These are phyloP conservation scores for button mushroom (Agaricus bisporus) DNA, from an alignment of 768 basidiomycete genomes.

Conservation along the genomic window DNA sequence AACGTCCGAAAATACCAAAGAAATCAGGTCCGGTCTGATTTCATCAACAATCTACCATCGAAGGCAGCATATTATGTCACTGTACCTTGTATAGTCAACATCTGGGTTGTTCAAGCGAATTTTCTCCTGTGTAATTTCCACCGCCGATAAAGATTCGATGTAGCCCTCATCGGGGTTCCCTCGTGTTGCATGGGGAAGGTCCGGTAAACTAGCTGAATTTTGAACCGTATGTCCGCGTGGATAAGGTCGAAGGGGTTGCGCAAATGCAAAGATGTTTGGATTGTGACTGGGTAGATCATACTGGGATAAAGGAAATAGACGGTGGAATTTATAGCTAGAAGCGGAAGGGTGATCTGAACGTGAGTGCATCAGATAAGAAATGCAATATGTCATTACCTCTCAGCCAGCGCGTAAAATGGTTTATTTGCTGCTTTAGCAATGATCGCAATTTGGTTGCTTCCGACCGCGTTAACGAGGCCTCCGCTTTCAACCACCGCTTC, in stretches of 20 bases:
- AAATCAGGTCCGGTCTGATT: slow-evolving; percentile 82
- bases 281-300: slow-evolving; percentile 84
- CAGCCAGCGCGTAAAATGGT: slow-evolving; percentile 93
- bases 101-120: slow-evolving; percentile 79
- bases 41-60: slow-evolving; percentile 10
- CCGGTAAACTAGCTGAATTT: slow-evolving; percentile 9
- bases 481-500: slow-evolving; percentile 98
- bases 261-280: slow-evolving; percentile 68
- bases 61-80: not conserved
- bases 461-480: slow-evolving; percentile 86
- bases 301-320: slow-evolving; percentile 89
- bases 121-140: slow-evolving; percentile 75
- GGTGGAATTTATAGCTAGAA: slow-evolving; percentile 92
- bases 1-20: slow-evolving; percentile 90
- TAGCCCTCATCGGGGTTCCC: not conserved
- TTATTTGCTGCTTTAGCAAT: slow-evolving; percentile 92
- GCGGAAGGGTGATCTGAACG: slow-evolving; percentile 13
- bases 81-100: slow-evolving; percentile 88
- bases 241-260: slow-evolving; percentile 29
- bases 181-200: not conserved
- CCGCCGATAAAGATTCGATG: slow-evolving; percentile 21
- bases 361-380: slow-evolving; percentile 15
- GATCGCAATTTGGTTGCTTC: slow-evolving; percentile 94
- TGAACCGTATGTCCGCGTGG: not conserved
- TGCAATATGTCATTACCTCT: slow-evolving; percentile 51